Evolutionary conservation across 371 early-diverging fungal species (phyloP).

Genomic region (Fennellomyces sp.): DNA sequence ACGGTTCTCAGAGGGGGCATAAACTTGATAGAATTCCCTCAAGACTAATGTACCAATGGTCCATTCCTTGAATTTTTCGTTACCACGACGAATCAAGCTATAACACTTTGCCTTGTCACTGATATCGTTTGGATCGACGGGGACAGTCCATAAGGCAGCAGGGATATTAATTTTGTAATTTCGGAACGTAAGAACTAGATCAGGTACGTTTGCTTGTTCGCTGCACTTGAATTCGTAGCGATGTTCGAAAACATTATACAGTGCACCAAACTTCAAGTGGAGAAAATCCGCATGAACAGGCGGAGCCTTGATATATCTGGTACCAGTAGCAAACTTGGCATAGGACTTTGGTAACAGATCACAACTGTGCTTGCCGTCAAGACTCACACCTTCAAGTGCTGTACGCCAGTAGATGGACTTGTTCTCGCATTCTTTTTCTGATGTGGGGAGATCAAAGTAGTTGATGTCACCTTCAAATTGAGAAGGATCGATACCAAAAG

Average conservation of each 20-base stretch:
- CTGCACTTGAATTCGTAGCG: constrained; percentile 1
- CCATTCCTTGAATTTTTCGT: constrained; percentile 6
- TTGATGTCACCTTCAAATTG: neutral
- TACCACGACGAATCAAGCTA: constrained; percentile 2
- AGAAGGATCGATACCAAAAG: neutral
- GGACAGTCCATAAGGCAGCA: neutral
- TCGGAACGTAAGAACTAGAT: neutral
- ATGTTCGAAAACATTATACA: neutral
- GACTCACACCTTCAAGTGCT: neutral
- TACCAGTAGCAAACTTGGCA: constrained; percentile 6
- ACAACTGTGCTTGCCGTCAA: neutral
- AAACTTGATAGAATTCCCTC: constrained; percentile 1
- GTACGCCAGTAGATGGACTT: constrained; percentile 8
- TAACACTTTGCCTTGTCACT: neutral
- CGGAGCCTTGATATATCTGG: constrained; percentile 1
- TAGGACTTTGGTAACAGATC: neutral
- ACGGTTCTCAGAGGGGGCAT: neutral
- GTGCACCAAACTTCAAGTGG: constrained; percentile 3
- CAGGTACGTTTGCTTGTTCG: neutral
- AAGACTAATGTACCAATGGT: constrained; percentile 1
- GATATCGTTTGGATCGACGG: neutral
- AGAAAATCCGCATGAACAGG: constrained; percentile 2
- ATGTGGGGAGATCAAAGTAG: neutral
- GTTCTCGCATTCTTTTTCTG: neutral
- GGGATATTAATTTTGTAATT: constrained; percentile 3